These are phyloP conservation scores for Plasmodium cynomolgi DNA, from an alignment of 169 alveolate species.

Conservation along the genomic window DNA sequence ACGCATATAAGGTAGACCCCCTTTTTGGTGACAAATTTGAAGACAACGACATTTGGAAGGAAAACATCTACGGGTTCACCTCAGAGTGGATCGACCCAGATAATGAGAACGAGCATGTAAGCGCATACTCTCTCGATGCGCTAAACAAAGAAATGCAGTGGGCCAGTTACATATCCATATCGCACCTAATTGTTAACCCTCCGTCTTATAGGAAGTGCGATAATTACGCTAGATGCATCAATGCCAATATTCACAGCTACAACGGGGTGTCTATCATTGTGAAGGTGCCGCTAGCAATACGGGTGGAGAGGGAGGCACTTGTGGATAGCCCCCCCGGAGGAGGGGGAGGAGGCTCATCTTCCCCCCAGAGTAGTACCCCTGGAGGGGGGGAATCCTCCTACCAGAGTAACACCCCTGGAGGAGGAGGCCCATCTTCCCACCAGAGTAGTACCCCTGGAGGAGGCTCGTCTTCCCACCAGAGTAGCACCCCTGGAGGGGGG, in stretches of 20 bases:
- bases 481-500: background rate
- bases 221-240: slow-evolving; percentile 72
- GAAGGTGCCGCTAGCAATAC: slow-evolving; percentile 18
- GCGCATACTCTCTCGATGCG: slow-evolving; percentile 43
- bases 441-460: no score
- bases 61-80: slow-evolving; percentile 53
- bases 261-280: slow-evolving; percentile 45
- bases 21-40: slow-evolving; percentile 59
- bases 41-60: slow-evolving; percentile 47
- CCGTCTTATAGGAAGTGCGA: slow-evolving; percentile 42
- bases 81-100: slow-evolving; percentile 72
- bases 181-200: slow-evolving; percentile 27
- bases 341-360: background rate
- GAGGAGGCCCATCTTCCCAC: background rate
- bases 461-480: background rate
- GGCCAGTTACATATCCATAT: slow-evolving; percentile 54
- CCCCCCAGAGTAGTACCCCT: background rate
- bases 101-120: background rate
- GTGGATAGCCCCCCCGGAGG: background rate
- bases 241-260: slow-evolving; percentile 27
- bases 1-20: slow-evolving; percentile 43
- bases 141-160: slow-evolving; percentile 71
- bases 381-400: background rate
- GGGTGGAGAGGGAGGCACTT: background rate
- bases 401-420: no score